These are phyloP conservation scores for Verticillium nubilum DNA, from an alignment of 2,329 filamentous ascomycete genomes.

Conservation along the genomic window DNA sequence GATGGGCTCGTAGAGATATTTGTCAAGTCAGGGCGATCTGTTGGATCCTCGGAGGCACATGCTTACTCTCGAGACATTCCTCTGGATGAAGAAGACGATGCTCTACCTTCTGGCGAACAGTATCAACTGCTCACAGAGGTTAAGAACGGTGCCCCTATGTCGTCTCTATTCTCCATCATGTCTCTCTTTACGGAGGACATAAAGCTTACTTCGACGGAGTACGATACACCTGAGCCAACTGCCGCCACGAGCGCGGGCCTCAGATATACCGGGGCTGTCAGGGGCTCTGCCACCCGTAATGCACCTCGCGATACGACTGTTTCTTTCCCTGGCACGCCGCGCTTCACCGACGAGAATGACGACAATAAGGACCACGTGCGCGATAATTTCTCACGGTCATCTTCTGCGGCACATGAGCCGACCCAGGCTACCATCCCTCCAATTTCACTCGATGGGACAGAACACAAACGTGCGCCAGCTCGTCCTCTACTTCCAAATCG, in stretches of 20 bases:
- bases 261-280: neutral
- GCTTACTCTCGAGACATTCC: constrained; percentile 39
- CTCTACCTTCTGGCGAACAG: constrained; percentile 60
- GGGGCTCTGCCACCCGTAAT: neutral
- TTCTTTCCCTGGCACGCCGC: constrained; percentile 8
- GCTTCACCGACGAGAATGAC: constrained; percentile 5
- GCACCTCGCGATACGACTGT: constrained; percentile 1
- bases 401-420: neutral
- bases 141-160: constrained; percentile 97
- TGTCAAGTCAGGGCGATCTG: constrained; percentile 74
- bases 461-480: constrained; percentile 12
- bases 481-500: neutral
- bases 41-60: constrained; percentile 32
- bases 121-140: constrained; percentile 97
- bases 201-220: constrained; percentile 68
- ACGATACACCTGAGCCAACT: constrained; percentile 29
- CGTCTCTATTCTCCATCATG: constrained; percentile 93
- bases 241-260: neutral
- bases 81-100: constrained; percentile 63
- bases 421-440: constrained; percentile 58
- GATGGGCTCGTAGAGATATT: constrained; percentile 97
- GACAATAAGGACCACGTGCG: constrained; percentile 4
- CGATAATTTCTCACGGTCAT: constrained; percentile 25
- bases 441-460: constrained; percentile 59
- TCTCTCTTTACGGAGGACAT: constrained; percentile 96